A percentile compares a stretch with the other conserved stretches of the same genome.
Evolutionary conservation across 1,284 basidiomycete species (phyloP).

Genomic region (Rhizoctonia solani): DNA sequence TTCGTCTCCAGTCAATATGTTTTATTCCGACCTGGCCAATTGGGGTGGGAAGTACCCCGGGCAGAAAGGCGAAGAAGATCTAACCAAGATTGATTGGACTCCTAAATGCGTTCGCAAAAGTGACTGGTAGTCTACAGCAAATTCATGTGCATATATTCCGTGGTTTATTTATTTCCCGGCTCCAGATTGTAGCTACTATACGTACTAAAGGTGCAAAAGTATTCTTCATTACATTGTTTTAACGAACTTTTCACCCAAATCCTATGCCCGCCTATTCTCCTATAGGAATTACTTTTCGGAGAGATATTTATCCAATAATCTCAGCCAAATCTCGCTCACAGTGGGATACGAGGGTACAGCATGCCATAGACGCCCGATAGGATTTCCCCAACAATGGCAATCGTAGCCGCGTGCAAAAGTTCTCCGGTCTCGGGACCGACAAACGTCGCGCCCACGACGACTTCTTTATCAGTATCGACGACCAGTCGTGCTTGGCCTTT

Average conservation of each 20-base stretch:
- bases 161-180: no score
- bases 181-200: no score
- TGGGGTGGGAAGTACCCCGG: neutral
- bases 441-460: constrained; percentile 33
- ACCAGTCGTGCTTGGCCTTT: constrained; percentile 28
- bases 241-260: no score
- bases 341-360: constrained; percentile 33
- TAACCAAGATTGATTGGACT: constrained; percentile 24
- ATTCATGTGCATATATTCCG: no score
- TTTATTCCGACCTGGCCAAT: constrained; percentile 30
- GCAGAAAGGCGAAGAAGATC: constrained; percentile 5
- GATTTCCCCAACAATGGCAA: constrained; percentile 29
- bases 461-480: constrained; percentile 17
- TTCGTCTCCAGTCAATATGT: constrained; percentile 6
- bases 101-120: constrained; percentile 17
- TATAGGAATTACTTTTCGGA: constrained; percentile 3
- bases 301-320: constrained; percentile 32
- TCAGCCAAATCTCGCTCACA: constrained; percentile 33
- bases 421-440: constrained; percentile 31
- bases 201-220: no score
- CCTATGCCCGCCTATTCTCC: no score
- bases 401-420: constrained; percentile 34
- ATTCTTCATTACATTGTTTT: no score
- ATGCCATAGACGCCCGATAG: constrained; percentile 31
- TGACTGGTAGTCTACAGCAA: neutral